Conservation (phyloP, 1,284 basidiomycete species). For the Cerioporus squamosus region DNA sequence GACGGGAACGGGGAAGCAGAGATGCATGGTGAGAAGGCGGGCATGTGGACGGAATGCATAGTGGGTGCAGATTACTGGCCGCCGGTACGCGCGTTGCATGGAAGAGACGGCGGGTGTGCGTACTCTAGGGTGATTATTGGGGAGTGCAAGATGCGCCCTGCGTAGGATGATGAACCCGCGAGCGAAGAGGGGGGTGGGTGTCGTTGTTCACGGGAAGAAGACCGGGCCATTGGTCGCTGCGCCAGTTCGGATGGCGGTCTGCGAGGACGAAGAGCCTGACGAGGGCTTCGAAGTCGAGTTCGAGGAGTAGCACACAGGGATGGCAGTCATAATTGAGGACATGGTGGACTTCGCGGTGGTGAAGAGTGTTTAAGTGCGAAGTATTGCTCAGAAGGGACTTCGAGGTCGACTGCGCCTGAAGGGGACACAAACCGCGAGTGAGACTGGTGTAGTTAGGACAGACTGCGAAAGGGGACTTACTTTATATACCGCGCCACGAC, state of each 20-base stretch:
- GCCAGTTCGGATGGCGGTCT: conserved; percentile 23
- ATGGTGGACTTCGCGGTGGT: conserved; percentile 2
- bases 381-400: neutral
- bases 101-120: neutral
- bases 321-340: conserved; percentile 8
- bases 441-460: conserved; percentile 10
- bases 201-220: conserved; percentile 24
- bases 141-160: neutral
- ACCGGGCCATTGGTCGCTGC: conserved; percentile 27
- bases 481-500: conserved; percentile 16
- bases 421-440: neutral
- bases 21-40: neutral
- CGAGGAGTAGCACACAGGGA: conserved; percentile 16
- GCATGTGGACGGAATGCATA: neutral
- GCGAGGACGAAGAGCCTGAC: conserved; percentile 19
- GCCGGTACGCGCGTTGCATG: neutral
- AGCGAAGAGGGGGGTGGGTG: neutral
- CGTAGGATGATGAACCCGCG: neutral
- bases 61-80: neutral
- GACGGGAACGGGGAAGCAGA: neutral
- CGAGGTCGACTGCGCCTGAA: neutral
- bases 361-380: neutral
- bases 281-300: conserved; percentile 18
- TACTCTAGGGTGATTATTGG: neutral
- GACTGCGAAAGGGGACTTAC: conserved; percentile 2